phyloP scores from a whole-genome alignment of 2,329 filamentous ascomycete genomes.

The Hypoxylon sp. region DNA sequence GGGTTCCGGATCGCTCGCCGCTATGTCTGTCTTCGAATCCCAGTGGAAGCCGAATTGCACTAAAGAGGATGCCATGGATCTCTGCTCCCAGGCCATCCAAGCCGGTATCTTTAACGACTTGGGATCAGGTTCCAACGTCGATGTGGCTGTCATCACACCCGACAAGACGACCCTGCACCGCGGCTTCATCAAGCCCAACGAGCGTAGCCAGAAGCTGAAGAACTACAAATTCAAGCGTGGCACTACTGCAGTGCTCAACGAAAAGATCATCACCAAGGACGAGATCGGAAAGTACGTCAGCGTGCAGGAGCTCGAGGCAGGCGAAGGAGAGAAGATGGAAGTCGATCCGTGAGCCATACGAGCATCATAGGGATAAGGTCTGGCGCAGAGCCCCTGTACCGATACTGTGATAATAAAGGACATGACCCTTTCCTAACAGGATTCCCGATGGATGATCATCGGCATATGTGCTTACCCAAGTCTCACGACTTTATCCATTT shows the following conservation, averaged over 20 bases:
- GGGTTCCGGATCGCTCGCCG: conserved; percentile 93
- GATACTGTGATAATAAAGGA: conserved; percentile 35
- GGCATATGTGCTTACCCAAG: background rate
- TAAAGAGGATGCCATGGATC: conserved; percentile 72
- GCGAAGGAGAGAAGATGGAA: conserved; percentile 75
- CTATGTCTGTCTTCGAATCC: conserved; percentile 98
- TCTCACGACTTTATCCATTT: background rate
- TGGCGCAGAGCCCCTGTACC: conserved; percentile 26
- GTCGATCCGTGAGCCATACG: conserved; percentile 62
- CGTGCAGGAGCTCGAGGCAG: conserved; percentile 78
- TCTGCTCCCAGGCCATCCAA: conserved; percentile 80
- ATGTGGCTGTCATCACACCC: conserved; percentile 92
- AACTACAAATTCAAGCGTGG: conserved; percentile 91
- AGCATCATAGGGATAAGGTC: background rate
- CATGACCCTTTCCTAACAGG: background rate
- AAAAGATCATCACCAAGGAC: conserved; percentile 94
- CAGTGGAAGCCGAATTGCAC: conserved; percentile 85
- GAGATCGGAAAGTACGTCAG: conserved; percentile 95
- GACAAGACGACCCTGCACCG: conserved; percentile 94
- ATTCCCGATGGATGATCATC: background rate
- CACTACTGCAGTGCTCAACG: conserved; percentile 94
- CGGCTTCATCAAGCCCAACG: conserved; percentile 93
- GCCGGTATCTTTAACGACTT: conserved; percentile 99
- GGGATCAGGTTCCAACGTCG: conserved; percentile 96
- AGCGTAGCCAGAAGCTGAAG: conserved; percentile 87